Evolutionary conservation across 2,329 filamentous ascomycete genomes (phyloP).

Genomic region (Helminthosporium solani): DNA sequence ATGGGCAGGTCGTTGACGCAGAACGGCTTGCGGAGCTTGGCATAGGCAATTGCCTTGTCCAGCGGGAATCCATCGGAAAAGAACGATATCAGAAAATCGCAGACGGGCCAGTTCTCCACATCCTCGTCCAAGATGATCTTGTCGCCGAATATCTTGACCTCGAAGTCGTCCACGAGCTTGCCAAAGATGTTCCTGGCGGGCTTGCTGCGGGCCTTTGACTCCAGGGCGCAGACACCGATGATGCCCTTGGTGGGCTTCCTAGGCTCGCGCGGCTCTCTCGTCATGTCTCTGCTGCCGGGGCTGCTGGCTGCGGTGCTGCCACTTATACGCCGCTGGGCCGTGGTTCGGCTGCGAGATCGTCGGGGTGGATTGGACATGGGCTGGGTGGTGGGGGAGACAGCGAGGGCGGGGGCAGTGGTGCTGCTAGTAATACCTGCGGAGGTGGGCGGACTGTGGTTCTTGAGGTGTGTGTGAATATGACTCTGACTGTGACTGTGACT

Average conservation of each 20-base stretch:
- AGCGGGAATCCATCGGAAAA: slow-evolving; percentile 97
- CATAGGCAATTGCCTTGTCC: slow-evolving; percentile 95
- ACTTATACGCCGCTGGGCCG: slow-evolving; percentile 74
- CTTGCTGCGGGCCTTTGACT: slow-evolving; percentile 94
- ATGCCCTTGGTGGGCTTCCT: slow-evolving; percentile 55
- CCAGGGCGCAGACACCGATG: slow-evolving; percentile 93
- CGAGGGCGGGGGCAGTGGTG: slow-evolving; percentile 12
- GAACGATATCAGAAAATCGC: slow-evolving; percentile 96
- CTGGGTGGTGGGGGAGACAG: slow-evolving; percentile 1
- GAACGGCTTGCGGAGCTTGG: slow-evolving; percentile 88
- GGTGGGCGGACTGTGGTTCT: slow-evolving; percentile 6
- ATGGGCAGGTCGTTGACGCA: slow-evolving; percentile 97
- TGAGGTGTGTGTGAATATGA: no score
- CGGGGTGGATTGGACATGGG: slow-evolving; percentile 17
- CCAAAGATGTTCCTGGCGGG: slow-evolving; percentile 96
- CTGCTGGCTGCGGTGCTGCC: slow-evolving; percentile 80
- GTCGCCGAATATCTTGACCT: slow-evolving; percentile 96
- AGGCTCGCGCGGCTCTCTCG: slow-evolving; percentile 46
- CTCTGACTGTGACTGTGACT: no score
- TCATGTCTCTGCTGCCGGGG: slow-evolving; percentile 62
- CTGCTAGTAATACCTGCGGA: slow-evolving; percentile 5
- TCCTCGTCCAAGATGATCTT: slow-evolving; percentile 98
- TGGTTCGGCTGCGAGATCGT: slow-evolving; percentile 44
- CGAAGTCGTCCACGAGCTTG: slow-evolving; percentile 87
- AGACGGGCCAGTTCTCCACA: slow-evolving; percentile 93